Evolutionary conservation across 768 basidiomycete genomes (phyloP), one percentile per base, ranked within the genome.

Genomic region (Pulveroboletus ravenelii): DNA sequence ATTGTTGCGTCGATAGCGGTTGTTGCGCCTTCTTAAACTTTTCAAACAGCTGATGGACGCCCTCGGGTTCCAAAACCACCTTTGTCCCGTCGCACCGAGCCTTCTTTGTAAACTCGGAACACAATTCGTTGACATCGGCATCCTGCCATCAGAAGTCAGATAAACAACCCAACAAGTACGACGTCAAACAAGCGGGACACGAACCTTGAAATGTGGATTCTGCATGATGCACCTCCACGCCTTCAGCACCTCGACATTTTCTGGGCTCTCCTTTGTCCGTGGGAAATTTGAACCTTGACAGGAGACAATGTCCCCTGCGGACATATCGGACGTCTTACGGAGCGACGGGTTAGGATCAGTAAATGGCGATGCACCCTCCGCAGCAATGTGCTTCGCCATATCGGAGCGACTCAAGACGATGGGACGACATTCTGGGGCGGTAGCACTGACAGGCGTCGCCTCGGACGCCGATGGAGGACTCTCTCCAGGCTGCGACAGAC

Each of bases 51-150:
- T 72, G 69, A 45, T 65, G 68, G 51, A 78, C 71, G 34, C 73
- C 68, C 51, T 72, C 66, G 6, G 75, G 74, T 53, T 79, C 87
- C 42, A 92, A 68, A 17, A 91, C 89, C 35, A 90, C 85, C 70
- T 87, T 89, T 25, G 81, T 82, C 34, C 90, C 90, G 53, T 91
- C 89, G 61, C 90, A 93, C 40, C 81, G 77, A 41, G 90, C 90
- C 71, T 93, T 92, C 62, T 68, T 78, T 41, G 87, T 78, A 62
- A 93, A 89, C 67, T 91, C 86, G 7, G 80, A 59, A 62, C 90
- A 93, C 20, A 93, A 72, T 42, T 85, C 78, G 58, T 85, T 88
- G 50, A 92, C 81, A 60, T 92, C 90, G 35, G 80, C 73, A 59
- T 88, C 85, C 84, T 89, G 50, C 46, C 27, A 23, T 38, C 23